Conservation (phyloP, 2,329 filamentous ascomycete genomes). For the Ophidiomyces ophidiicola region DNA sequence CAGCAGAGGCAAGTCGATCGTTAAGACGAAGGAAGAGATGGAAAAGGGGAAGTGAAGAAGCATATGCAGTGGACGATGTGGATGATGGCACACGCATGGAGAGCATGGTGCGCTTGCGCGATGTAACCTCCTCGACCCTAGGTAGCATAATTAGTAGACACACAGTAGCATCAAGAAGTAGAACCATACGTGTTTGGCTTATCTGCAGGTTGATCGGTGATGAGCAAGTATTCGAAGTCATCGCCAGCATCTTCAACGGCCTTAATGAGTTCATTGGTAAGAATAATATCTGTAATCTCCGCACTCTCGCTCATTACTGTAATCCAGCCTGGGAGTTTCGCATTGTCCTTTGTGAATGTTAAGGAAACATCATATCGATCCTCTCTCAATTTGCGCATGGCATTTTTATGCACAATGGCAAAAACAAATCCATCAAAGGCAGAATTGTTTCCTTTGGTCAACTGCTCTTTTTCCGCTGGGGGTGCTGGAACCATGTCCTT, state of each 20-base stretch:
- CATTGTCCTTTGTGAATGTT: conserved; percentile 81
- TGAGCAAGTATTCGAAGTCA: conserved; percentile 70
- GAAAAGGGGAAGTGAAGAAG: conserved; percentile 60
- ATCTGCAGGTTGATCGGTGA: conserved; percentile 79
- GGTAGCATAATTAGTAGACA: conserved; percentile 5
- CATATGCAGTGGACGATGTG: conserved; percentile 61
- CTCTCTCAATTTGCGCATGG: conserved; percentile 79
- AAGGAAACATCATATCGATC: conserved; percentile 91
- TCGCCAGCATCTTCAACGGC: conserved; percentile 69
- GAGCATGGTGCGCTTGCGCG: conserved; percentile 78
- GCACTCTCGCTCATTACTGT: conserved; percentile 96
- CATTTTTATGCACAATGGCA: conserved; percentile 87
- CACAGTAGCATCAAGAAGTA: conserved; percentile 8
- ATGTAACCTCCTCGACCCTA: conserved; percentile 69
- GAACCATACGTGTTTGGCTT: conserved; percentile 65
- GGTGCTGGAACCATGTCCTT: conserved; percentile 57
- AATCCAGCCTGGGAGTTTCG: conserved; percentile 78
- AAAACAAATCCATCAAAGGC: conserved; percentile 84
- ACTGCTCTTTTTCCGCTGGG: conserved; percentile 50
- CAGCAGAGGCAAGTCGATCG: conserved; percentile 62
- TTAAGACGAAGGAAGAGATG: conserved; percentile 71
- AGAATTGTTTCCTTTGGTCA: conserved; percentile 42
- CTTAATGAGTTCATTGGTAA: conserved; percentile 76
- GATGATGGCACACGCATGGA: conserved; percentile 54
- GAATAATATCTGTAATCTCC: conserved; percentile 75